Percentiles rank a stretch among this genome's conserved stretches.
Conservation (phyloP, 768 basidiomycete genomes). For the Harrya chromipes region DNA sequence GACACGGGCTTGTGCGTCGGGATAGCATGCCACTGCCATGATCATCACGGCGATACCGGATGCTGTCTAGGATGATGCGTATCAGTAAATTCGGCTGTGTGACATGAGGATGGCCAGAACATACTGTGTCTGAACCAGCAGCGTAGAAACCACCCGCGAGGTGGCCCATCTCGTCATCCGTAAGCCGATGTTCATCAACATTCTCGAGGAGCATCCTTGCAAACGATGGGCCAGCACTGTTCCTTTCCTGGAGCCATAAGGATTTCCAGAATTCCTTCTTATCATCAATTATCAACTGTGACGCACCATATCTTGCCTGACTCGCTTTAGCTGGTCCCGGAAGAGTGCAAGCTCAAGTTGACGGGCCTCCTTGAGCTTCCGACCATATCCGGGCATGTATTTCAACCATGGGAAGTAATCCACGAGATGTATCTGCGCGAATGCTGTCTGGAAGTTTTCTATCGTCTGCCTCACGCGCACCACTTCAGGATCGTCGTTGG, state of each 20-base stretch:
- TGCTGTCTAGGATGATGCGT: constrained; percentile 34
- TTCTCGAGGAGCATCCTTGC: constrained; percentile 51
- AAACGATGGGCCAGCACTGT: constrained; percentile 33
- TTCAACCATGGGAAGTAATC: constrained; percentile 32
- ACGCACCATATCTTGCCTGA: constrained; percentile 7
- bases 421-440: constrained; percentile 32
- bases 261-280: too few relatives aligned
- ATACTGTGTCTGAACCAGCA: constrained; percentile 54
- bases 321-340: constrained; percentile 38
- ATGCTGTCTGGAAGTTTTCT: constrained; percentile 25
- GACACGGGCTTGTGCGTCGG: constrained; percentile 44
- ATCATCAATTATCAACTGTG: too few relatives aligned
- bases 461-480: constrained; percentile 18
- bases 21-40: constrained; percentile 50
- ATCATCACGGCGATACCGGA: constrained; percentile 47
- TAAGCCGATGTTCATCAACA: constrained; percentile 44
- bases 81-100: not conserved
- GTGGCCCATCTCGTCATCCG: constrained; percentile 52
- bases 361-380: constrained; percentile 51
- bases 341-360: constrained; percentile 48
- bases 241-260: constrained; percentile 4
- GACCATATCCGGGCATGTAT: constrained; percentile 56
- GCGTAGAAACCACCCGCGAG: constrained; percentile 59
- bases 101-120: not conserved
- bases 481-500: constrained; percentile 12